Conservation (phyloP, 225 moss, liverwort and hornwort species). For the Anthoceros angustus region DNA sequence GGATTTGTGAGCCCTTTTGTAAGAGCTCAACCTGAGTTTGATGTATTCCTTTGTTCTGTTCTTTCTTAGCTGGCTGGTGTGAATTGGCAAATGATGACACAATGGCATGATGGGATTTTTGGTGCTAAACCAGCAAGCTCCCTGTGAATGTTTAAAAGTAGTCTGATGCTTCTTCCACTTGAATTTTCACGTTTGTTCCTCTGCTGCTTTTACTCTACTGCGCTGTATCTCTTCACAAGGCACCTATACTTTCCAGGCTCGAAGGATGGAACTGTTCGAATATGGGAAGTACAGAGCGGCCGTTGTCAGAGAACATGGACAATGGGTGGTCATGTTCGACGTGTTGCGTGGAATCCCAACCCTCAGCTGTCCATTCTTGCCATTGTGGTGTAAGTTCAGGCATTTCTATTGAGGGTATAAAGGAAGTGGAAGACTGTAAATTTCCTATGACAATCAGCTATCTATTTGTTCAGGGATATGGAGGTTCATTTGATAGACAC, state of each 20-base stretch:
- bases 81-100: constrained; percentile 29
- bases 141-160: constrained; percentile 43
- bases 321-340: constrained; percentile 41
- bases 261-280: constrained; percentile 74
- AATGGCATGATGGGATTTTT: constrained; percentile 22
- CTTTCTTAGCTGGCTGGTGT: neutral
- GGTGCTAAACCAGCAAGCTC: constrained; percentile 15
- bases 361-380: constrained; percentile 68
- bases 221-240: neutral
- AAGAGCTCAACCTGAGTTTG: neutral
- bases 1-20: neutral
- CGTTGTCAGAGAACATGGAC: constrained; percentile 75
- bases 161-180: constrained; percentile 27
- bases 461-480: constrained; percentile 44
- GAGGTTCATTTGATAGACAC: constrained; percentile 58
- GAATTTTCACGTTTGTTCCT: neutral
- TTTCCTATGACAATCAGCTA: neutral
- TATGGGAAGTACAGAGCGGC: constrained; percentile 88
- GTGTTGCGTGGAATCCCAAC: constrained; percentile 90
- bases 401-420: neutral
- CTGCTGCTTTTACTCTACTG: neutral
- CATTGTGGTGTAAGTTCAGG: constrained; percentile 59
- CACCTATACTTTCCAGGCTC: constrained; percentile 38
- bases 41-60: neutral
- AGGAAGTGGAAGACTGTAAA: neutral